Percentiles rank a stretch among this genome's conserved stretches.
Conservation (phyloP, 805 yeast species). For the Hanseniaspora meyeri region DNA sequence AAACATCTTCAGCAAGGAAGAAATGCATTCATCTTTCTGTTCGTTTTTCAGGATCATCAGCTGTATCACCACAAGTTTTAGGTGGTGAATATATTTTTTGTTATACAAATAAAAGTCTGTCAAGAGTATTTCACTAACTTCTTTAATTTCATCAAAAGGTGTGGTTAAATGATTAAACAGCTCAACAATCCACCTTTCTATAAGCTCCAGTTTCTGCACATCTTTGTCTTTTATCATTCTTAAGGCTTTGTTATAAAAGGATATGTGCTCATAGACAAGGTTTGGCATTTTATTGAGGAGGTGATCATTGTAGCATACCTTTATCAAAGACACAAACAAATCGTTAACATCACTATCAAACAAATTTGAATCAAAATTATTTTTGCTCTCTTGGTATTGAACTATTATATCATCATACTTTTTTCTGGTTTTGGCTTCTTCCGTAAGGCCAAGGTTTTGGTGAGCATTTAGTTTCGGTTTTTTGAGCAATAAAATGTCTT, state of each 20-base stretch:
- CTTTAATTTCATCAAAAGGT: background rate
- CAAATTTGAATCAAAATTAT: background rate
- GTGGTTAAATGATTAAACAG: background rate
- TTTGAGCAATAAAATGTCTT: background rate
- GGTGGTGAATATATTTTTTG: background rate
- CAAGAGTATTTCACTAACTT: background rate
- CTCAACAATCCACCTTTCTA: conserved; percentile 1
- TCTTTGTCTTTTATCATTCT: background rate
- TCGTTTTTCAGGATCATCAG: background rate
- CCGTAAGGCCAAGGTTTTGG: background rate
- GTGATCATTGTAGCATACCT: conserved; percentile 6
- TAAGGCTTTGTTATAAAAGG: conserved; percentile 17
- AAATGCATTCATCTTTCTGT: background rate
- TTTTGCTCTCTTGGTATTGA: background rate
- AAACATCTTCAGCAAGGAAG: background rate
- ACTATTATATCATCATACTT: background rate
- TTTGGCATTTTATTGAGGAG: background rate
- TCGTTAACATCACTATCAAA: background rate
- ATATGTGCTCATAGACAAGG: conserved; percentile 8
- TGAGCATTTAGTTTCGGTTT: background rate
- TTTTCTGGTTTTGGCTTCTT: background rate
- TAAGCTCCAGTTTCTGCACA: background rate
- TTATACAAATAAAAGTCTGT: conserved; percentile 3
- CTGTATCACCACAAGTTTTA: conserved; percentile 4
- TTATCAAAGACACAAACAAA: background rate